A percentile compares a stretch with the other conserved stretches of the same genome.
phyloP scores from a whole-genome alignment of 2,329 filamentous ascomycete genomes.

The Paracamarosporium sp. region DNA sequence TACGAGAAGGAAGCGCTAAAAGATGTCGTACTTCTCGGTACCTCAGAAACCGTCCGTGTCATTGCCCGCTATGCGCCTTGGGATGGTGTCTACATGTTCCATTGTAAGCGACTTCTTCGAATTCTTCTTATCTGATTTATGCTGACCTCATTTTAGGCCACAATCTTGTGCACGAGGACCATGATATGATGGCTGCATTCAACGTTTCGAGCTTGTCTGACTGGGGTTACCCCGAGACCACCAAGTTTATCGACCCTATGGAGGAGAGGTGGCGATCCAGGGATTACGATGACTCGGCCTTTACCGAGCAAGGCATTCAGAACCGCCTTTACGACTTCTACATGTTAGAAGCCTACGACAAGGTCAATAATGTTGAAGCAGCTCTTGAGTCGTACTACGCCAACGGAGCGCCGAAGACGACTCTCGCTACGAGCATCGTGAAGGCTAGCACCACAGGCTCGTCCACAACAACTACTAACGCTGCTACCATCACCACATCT shows the following conservation, averaged over 20 bases:
- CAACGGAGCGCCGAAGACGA: constrained; percentile 24
- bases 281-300: constrained; percentile 26
- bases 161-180: constrained; percentile 55
- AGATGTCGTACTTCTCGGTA: constrained; percentile 63
- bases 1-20: constrained; percentile 65
- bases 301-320: constrained; percentile 26
- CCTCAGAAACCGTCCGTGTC: constrained; percentile 51
- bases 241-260: constrained; percentile 42
- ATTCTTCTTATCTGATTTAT: neutral
- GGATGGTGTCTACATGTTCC: constrained; percentile 61
- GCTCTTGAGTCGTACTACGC: constrained; percentile 37
- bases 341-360: constrained; percentile 36
- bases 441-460: neutral
- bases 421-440: constrained; percentile 16
- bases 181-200: constrained; percentile 55
- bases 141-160: constrained; percentile 31
- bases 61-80: constrained; percentile 42
- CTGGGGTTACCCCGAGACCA: constrained; percentile 43
- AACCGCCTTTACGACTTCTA: constrained; percentile 33
- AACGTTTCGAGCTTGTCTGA: constrained; percentile 47
- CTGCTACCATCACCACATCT: neutral
- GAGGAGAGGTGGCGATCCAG: constrained; percentile 36
- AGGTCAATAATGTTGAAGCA: constrained; percentile 28
- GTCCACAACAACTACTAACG: neutral
- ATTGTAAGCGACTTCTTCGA: constrained; percentile 29